Conservation (phyloP, 768 basidiomycete species). For the Lactarius quietus region DNA sequence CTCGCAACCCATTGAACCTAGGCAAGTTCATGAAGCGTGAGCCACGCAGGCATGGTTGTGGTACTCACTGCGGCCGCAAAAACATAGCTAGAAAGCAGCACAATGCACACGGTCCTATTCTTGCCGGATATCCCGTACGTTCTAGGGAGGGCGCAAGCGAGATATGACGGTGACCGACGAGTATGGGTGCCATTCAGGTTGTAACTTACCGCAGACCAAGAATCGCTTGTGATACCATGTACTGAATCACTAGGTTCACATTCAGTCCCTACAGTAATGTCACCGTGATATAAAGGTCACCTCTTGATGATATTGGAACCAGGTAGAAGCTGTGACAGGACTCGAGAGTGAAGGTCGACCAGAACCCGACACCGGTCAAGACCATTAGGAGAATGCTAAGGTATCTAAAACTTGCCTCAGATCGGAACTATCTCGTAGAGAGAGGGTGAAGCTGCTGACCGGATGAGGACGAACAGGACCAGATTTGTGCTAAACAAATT, state of each 20-base stretch:
- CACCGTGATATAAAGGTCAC: slow-evolving; percentile 32
- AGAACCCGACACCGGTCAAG: slow-evolving; percentile 56
- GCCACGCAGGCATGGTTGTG: slow-evolving; percentile 24
- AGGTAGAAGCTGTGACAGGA: slow-evolving; percentile 51
- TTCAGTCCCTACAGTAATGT: slow-evolving; percentile 3
- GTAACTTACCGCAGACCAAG: slow-evolving; percentile 50
- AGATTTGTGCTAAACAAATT: not conserved
- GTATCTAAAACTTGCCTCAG: slow-evolving; percentile 31
- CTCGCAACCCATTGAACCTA: slow-evolving; percentile 57
- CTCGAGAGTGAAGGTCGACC: slow-evolving; percentile 45
- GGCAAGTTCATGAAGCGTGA: no score
- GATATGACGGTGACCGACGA: not conserved
- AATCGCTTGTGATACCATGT: slow-evolving; percentile 62
- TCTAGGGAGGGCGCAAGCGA: slow-evolving; percentile 39
- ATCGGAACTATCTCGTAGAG: not conserved
- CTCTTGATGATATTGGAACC: slow-evolving; percentile 57
- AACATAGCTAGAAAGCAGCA: slow-evolving; percentile 41
- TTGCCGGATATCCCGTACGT: slow-evolving; percentile 56
- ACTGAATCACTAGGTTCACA: slow-evolving; percentile 48
- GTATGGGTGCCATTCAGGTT: not conserved
- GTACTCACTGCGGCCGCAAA: slow-evolving; percentile 43
- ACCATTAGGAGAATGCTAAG: slow-evolving; percentile 46
- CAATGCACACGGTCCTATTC: slow-evolving; percentile 39
- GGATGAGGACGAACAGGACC: slow-evolving; percentile 15
- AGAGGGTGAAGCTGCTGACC: slow-evolving; percentile 2